Evolutionary conservation across 2,329 filamentous ascomycete species (phyloP).

Genomic region (Colletotrichum navitas): DNA sequence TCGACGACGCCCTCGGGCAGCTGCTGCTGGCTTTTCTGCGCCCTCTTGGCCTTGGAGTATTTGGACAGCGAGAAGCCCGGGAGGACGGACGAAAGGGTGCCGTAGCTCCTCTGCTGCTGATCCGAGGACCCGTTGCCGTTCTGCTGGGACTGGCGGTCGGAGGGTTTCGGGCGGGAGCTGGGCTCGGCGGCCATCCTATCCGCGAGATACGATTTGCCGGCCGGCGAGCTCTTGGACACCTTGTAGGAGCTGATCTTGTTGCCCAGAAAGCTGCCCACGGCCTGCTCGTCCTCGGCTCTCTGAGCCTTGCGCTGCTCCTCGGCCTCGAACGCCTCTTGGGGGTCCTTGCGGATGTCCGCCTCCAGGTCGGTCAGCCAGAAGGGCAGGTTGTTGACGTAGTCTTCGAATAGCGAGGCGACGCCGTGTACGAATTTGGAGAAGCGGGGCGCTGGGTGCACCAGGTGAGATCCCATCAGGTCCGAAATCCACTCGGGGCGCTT

Average conservation of each 20-base stretch:
- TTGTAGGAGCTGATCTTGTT: constrained; percentile 67
- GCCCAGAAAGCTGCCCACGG: constrained; percentile 88
- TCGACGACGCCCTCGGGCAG: constrained; percentile 91
- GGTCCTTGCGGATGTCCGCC: constrained; percentile 93
- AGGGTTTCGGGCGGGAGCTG: constrained; percentile 47
- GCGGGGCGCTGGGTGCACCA: constrained; percentile 87
- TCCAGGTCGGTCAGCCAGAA: constrained; percentile 96
- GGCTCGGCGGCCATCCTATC: constrained; percentile 66
- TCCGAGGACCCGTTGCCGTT: constrained; percentile 48
- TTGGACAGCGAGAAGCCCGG: constrained; percentile 86
- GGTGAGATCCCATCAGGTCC: constrained; percentile 91
- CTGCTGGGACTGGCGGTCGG: constrained; percentile 48
- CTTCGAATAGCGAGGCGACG: constrained; percentile 90
- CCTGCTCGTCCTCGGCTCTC: constrained; percentile 86
- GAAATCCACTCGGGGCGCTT: constrained; percentile 88
- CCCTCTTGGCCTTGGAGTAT: constrained; percentile 72
- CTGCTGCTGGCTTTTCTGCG: constrained; percentile 61
- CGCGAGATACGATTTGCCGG: constrained; percentile 74
- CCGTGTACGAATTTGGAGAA: constrained; percentile 99
- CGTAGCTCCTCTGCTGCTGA: constrained; percentile 55
- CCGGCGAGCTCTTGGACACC: constrained; percentile 73
- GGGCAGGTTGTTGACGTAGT: constrained; percentile 94
- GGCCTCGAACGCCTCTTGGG: constrained; percentile 88
- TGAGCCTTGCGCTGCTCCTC: constrained; percentile 88
- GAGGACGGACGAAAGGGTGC: constrained; percentile 78